Base-by-base conservation (phyloP, 192 early-diverging fungal genomes). In the Linderina pennispora region DNA sequence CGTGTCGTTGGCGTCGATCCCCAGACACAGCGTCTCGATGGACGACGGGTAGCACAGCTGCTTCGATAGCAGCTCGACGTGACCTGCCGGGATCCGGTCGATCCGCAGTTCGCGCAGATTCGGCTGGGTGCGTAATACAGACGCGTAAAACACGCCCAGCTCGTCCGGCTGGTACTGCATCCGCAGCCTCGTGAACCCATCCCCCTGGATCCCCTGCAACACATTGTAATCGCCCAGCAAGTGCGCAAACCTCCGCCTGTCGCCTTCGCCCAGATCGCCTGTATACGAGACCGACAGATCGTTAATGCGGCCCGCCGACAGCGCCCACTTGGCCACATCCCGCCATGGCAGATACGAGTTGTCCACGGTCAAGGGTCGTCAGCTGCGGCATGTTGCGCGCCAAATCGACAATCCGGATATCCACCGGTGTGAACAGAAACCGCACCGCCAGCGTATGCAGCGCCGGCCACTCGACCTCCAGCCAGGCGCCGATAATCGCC, bases 91-190 rank as follows among this genome's bases (percentile, higher is more conserved):
- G 13, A 72, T 64, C 25, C 53, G 62, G 45, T 72, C 68, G 22
- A 72, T 72, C 24, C 68, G 53, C 45, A 72, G 68, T 46, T 72
- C 68, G 17, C 48, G 53, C 37, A 72, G 53, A 28, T 39, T 42
- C 15, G 68, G 53, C 41, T 72, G 68, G 0, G 68, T 65, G 32
- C 68, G 68, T 38, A 72, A 28, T 13, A 72, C 48, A 18, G 68
- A 72, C 18, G 68, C 61, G 43, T 72, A 72, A 32, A 72, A 72
- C 20, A 72, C 62, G 5, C 68, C 68, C 53, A 72, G 62, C 43
- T 72, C 68, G 50, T 72, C 68, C 0, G 68, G 61, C 62, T 72
- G 68, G 45, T 60, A 72, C 46, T 72, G 68, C 68, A 72, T 48
- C 14, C 68, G 57, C 53, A 72, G 43, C 11, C 62, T 52, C 33